Conservation (phyloP, 495 filamentous ascomycete genomes). For the Penicilliopsis zonata region DNA sequence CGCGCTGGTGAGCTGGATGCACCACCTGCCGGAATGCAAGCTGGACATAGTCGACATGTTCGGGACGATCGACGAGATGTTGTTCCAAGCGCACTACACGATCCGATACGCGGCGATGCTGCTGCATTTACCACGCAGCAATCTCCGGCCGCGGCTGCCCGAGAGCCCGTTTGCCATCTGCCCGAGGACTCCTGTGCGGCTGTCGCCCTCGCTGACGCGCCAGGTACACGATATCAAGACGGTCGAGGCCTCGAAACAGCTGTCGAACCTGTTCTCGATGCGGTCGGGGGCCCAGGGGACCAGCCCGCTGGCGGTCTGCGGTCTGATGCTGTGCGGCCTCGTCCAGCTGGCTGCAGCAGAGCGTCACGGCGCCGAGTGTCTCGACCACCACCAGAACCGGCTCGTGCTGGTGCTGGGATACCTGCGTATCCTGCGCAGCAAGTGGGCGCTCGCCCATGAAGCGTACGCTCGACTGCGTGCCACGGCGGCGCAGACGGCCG, state of each 20-base stretch:
- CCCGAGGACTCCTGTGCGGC: neutral
- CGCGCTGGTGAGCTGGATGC: slow-evolving; percentile 5
- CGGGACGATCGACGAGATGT: slow-evolving; percentile 7
- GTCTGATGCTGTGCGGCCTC: slow-evolving; percentile 1
- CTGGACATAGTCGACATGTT: slow-evolving; percentile 5
- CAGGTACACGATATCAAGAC: slow-evolving; percentile 6
- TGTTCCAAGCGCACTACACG: slow-evolving; percentile 6
- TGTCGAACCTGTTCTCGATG: slow-evolving; percentile 5
- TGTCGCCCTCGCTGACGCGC: slow-evolving; percentile 4
- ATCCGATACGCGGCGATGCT: slow-evolving; percentile 6
- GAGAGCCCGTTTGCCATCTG: neutral
- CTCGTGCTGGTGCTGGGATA: slow-evolving; percentile 2
- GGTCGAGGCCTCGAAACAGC: slow-evolving; percentile 7
- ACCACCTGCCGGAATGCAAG: slow-evolving; percentile 5
- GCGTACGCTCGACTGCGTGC: neutral
- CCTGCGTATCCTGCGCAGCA: neutral
- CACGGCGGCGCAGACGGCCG: neutral
- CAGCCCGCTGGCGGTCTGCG: slow-evolving; percentile 1
- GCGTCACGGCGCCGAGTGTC: neutral
- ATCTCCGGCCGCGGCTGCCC: slow-evolving; percentile 2
- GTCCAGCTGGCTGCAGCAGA: slow-evolving; percentile 1
- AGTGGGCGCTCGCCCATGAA: slow-evolving; percentile 1
- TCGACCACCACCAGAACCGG: slow-evolving; percentile 2
- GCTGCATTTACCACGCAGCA: slow-evolving; percentile 7
- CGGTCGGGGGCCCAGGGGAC: neutral